Percentiles rank a stretch among this genome's conserved stretches.
Evolutionary conservation across 1,284 basidiomycete species (phyloP).

Genomic region (Rugosomyces carneus): DNA sequence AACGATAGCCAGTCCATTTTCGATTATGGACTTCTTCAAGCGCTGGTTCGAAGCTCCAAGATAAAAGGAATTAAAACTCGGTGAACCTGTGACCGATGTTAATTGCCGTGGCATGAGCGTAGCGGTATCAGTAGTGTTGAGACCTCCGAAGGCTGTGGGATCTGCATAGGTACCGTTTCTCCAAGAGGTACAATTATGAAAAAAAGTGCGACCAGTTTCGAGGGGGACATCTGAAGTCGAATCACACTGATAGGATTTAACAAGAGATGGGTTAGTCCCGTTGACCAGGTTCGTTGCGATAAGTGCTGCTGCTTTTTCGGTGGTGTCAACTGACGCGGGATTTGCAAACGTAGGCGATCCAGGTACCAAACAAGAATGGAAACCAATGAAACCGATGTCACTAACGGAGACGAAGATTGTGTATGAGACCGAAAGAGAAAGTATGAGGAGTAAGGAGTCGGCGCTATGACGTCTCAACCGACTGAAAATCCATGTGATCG

Average conservation of each 20-base stretch:
- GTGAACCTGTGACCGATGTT: no score
- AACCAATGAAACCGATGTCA: slow-evolving; percentile 12
- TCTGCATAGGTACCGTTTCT: slow-evolving; percentile 11
- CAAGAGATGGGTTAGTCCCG: slow-evolving; percentile 3
- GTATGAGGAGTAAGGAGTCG: slow-evolving; percentile 8
- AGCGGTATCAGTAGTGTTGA: slow-evolving; percentile 9
- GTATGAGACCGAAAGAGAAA: slow-evolving; percentile 8
- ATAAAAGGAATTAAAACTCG: slow-evolving; percentile 6
- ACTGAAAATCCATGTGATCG: slow-evolving; percentile 10
- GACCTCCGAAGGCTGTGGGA: background rate
- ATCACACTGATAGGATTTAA: slow-evolving; percentile 8
- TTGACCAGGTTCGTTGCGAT: slow-evolving; percentile 7
- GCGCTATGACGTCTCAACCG: slow-evolving; percentile 2
- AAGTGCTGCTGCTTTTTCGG: background rate
- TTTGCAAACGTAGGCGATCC: background rate
- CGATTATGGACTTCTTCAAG: background rate
- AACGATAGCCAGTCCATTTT: slow-evolving; percentile 5
- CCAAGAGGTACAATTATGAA: slow-evolving; percentile 7
- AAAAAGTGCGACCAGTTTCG: background rate
- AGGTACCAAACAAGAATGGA: slow-evolving; percentile 8
- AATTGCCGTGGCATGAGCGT: slow-evolving; percentile 6
- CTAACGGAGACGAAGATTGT: slow-evolving; percentile 8
- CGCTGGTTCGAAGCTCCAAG: slow-evolving; percentile 4
- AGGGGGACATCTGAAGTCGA: slow-evolving; percentile 1
- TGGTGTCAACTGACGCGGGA: slow-evolving; percentile 8